phyloP scores from a whole-genome alignment of 371 early-diverging fungal species.

The Basidiobolus meristosporus region DNA sequence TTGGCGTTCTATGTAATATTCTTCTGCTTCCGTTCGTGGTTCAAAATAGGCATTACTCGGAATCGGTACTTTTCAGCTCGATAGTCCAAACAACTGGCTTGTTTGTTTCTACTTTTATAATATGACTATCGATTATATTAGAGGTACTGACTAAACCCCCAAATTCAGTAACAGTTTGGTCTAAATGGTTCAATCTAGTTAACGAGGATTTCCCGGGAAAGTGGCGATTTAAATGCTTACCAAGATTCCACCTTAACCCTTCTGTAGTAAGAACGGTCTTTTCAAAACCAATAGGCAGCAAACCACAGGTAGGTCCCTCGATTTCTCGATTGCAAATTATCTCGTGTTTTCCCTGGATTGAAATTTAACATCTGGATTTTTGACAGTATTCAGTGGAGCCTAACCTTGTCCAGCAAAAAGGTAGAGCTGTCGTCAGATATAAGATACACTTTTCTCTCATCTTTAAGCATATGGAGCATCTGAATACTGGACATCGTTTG shows the following conservation, averaged over 20 bases:
- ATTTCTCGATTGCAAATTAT: slow-evolving; percentile 32
- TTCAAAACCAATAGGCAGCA: slow-evolving; percentile 58
- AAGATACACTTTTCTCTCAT: slow-evolving; percentile 28
- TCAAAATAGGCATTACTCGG: too few species aligned
- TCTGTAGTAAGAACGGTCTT: slow-evolving; percentile 33
- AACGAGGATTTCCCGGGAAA: background rate
- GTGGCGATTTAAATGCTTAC: slow-evolving; percentile 14
- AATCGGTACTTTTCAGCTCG: too few species aligned
- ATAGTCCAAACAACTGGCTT: slow-evolving; percentile 4
- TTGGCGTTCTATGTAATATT: too few species aligned
- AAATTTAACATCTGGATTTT: background rate
- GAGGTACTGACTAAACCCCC: slow-evolving; percentile 6
- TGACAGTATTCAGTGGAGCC: slow-evolving; percentile 1
- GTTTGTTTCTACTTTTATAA: slow-evolving; percentile 4
- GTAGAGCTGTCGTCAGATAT: slow-evolving; percentile 54
- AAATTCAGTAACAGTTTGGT: slow-evolving; percentile 1
- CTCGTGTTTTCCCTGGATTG: slow-evolving; percentile 32
- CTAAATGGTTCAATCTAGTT: slow-evolving; percentile 1
- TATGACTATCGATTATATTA: slow-evolving; percentile 2
- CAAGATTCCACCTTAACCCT: slow-evolving; percentile 76
- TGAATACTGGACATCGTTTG: slow-evolving; percentile 66
- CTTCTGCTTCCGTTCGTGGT: too few species aligned
- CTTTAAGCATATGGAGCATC: slow-evolving; percentile 28
- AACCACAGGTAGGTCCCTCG: slow-evolving; percentile 80
- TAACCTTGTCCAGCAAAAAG: slow-evolving; percentile 43